A percentile compares a stretch with the other conserved stretches of the same genome.
Evolutionary conservation across 2,329 filamentous ascomycete species (phyloP).

Genomic region (Diaporthe ampelina): DNA sequence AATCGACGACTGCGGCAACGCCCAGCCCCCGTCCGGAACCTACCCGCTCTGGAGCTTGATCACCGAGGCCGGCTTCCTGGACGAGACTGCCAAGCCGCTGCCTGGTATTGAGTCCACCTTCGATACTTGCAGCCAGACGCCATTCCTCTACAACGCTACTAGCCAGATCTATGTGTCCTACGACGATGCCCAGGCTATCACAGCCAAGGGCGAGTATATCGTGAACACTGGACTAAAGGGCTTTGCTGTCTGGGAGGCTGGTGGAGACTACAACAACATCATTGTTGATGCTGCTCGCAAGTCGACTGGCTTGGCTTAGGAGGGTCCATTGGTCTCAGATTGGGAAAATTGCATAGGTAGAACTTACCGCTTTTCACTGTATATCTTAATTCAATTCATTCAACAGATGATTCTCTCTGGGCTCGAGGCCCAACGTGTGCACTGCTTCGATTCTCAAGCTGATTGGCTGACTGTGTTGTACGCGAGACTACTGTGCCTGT

Average conservation of each 20-base stretch:
- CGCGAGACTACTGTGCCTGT: too few species aligned
- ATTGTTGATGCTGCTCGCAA: constrained; percentile 37
- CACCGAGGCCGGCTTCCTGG: constrained; percentile 41
- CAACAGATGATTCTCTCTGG: too few species aligned
- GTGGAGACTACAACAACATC: constrained; percentile 44
- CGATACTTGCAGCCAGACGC: constrained; percentile 42
- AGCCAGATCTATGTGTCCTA: constrained; percentile 41
- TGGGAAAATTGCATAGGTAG: background rate
- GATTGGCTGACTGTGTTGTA: too few species aligned
- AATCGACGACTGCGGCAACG: constrained; percentile 39
- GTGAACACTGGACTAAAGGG: constrained; percentile 37
- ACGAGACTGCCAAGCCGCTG: constrained; percentile 36
- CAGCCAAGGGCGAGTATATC: constrained; percentile 41
- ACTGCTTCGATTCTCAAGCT: too few species aligned
- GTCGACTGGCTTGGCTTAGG: constrained; percentile 26
- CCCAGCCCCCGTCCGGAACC: constrained; percentile 40
- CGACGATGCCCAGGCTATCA: constrained; percentile 41
- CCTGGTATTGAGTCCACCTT: constrained; percentile 33
- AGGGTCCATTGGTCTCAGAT: rapidly evolving
- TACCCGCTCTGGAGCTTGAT: constrained; percentile 42
- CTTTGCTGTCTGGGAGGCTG: constrained; percentile 42
- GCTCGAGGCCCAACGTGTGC: too few species aligned
- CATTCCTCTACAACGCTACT: constrained; percentile 38
- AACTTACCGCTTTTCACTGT: background rate
- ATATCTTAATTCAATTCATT: background rate